Evolutionary conservation across 495 filamentous ascomycete genomes (phyloP), one percentile per base, ranked within the genome.

Genomic region (Aspergillus egyptiacus): DNA sequence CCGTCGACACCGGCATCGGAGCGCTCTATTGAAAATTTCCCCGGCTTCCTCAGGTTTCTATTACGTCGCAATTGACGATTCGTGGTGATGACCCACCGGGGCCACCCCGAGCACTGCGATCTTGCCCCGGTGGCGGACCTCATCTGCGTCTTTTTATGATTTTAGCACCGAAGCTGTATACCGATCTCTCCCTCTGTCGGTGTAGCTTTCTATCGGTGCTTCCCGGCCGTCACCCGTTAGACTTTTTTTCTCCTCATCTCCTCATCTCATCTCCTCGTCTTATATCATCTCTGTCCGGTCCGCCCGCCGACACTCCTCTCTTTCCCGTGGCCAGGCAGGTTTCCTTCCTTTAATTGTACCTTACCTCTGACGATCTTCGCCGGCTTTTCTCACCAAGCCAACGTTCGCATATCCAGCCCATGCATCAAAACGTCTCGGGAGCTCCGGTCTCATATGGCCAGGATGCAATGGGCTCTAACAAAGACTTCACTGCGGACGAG

Each of bases 341-440:
- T 40, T 11, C 18, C 15, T 22, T 22, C 15, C 41, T 33, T 28
- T 14, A 15, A 13, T 9, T 13, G 10, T 37, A 18, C 38, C 19
- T 42, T 11, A 17, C 23, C 11, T 23, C 43, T 35, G 27, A 11
- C 22, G 23, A 15, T 40, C 30, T 34, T 15, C 10, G 17, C 6
- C 43, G 20, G 18, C 14, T 28, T 19, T 27, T 47, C 15, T 15
- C 20, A 6, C 30, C 19, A n/a, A 14, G 13, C 7, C 11, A 35
- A 8, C 30, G 2, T 33, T 37, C 24, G 10, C 17, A 11, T 14
- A 33, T n/a, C 38, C 15, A 35, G 18, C 14, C 15, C 9, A 32
- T 24, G 33, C 39, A 49, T 43, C 20, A 62, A 55, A 49, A 56
- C 33, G 27, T 32, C 41, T 37, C 37, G 48, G 33, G 48, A 14